Base-by-base conservation (phyloP, 805 yeast genomes). In the Komagataella ulmi region DNA sequence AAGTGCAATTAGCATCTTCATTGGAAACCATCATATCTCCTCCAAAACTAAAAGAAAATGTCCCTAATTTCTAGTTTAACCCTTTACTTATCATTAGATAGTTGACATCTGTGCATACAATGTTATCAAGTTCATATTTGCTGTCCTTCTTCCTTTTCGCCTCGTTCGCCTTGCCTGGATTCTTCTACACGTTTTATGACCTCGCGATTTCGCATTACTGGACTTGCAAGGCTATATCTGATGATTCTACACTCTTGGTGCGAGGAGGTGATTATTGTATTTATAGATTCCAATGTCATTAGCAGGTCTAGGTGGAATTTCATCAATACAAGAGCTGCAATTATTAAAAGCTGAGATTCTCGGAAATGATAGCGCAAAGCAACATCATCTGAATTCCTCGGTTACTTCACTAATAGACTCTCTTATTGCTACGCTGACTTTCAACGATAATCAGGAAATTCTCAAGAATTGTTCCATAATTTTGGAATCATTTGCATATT, bases 351-450 rank as follows among this genome's bases (percentile, higher is more conserved):
- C 55, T 8, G 54, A 56, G 8, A 56, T 60, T 14, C 47, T 65
- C 49, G 68, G 68, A 12, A 65, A 65, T 49, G 68, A 64, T 54
- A 59, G 58, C 51, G 61, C 58, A 47, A 65, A 64, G 48, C 48
- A 49, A 14, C 55, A 52, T 30, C 44, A 62, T 36, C 50, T 53
- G 8, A 46, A 40, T 3, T 24, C 46, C 17, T 51, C 50, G 6
- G 21, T 49, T 12, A 30, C 12, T 10, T 10, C 40, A 30, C 40
- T 30, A 10, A 30, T 30, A 30, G 40, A 30, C 40, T 30, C 40
- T 30, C 40, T 30, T 30, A 30, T 30, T 14, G 40, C n/a, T 55
- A 61, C 24, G 48, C 48, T 64, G 17, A 49, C 51, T 6, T 17
- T 46, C 3, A 57, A 57, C 14, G 43, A 55, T 1, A 54, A 61